phyloP scores from a whole-genome alignment of 1,284 basidiomycete genomes.

The Cryptococcus sp. region DNA sequence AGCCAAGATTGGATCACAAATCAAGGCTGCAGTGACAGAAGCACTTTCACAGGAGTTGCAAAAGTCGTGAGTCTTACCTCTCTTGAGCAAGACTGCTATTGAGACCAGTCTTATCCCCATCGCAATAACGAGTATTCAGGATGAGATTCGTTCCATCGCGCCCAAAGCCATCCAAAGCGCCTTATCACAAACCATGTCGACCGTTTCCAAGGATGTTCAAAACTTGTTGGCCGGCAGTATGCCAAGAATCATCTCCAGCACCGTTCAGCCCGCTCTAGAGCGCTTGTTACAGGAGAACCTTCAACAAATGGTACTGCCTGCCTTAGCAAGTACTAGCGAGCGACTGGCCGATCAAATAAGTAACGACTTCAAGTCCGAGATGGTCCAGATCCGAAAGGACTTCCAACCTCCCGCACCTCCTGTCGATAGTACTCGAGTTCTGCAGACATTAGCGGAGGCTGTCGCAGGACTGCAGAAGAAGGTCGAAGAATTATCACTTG shows the following conservation, averaged over 20 bases:
- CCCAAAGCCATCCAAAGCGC: slow-evolving; percentile 15
- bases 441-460: slow-evolving; percentile 12
- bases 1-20: slow-evolving; percentile 18
- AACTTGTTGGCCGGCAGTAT: slow-evolving; percentile 18
- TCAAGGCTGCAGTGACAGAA: slow-evolving; percentile 18
- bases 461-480: slow-evolving; percentile 25
- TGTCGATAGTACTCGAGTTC: no score
- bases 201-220: slow-evolving; percentile 26
- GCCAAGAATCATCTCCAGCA: slow-evolving; percentile 19
- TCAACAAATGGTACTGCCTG: slow-evolving; percentile 24
- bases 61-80: slow-evolving; percentile 5
- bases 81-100: background rate
- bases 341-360: slow-evolving; percentile 28
- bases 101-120: slow-evolving; percentile 15
- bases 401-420: slow-evolving; percentile 8
- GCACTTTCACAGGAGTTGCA: slow-evolving; percentile 4
- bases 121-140: slow-evolving; percentile 16
- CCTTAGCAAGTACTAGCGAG: slow-evolving; percentile 15
- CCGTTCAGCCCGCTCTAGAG: slow-evolving; percentile 28
- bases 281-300: slow-evolving; percentile 24
- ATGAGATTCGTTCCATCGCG: slow-evolving; percentile 16
- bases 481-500: slow-evolving; percentile 5
- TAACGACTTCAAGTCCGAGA: slow-evolving; percentile 34
- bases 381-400: slow-evolving; percentile 34
- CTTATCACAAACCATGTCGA: slow-evolving; percentile 20